Conservation (phyloP, 2,329 filamentous ascomycete genomes). For the Periconia macrospinosa region DNA sequence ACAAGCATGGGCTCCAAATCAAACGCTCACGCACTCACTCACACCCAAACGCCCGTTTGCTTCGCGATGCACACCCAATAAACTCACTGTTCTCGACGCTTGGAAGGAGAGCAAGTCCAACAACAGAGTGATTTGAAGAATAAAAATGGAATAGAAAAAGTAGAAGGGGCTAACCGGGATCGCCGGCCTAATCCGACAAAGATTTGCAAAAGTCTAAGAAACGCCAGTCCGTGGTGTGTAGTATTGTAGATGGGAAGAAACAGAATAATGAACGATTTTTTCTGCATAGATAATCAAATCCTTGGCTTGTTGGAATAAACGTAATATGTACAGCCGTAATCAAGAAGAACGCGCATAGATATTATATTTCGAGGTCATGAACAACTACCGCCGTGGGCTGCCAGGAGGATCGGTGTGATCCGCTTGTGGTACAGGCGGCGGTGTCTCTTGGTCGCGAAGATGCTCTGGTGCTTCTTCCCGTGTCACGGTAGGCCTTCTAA, state of each 20-base stretch:
- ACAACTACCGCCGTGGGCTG: conserved; percentile 19
- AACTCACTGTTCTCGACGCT: too few species aligned
- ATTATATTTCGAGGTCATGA: conserved; percentile 17
- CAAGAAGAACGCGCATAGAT: conserved; percentile 18
- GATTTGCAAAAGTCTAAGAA: conserved; percentile 11
- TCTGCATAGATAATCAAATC: conserved; percentile 22
- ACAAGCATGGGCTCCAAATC: too few species aligned
- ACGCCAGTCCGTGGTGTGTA: conserved; percentile 22
- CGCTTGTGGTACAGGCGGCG: conserved; percentile 23
- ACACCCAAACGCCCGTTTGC: too few species aligned
- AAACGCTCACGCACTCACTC: too few species aligned
- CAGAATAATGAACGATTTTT: conserved; percentile 15
- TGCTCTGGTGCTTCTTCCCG: conserved; percentile 35
- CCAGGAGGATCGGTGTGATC: conserved; percentile 16
- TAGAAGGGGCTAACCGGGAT: conserved; percentile 7
- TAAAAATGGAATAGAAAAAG: conserved; percentile 5
- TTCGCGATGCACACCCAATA: not conserved
- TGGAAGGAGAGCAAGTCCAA: too few species aligned
- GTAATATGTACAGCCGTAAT: conserved; percentile 35
- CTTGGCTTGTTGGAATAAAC: conserved; percentile 14
- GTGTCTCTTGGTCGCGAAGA: conserved; percentile 8
- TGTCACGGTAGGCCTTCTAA: conserved; percentile 35
- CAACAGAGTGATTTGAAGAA: not conserved
- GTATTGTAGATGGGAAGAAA: conserved; percentile 11
- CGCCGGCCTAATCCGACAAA: conserved; percentile 2